Conservation (phyloP, 202 grass and related monocot species). For the Zoysia matrella region DNA sequence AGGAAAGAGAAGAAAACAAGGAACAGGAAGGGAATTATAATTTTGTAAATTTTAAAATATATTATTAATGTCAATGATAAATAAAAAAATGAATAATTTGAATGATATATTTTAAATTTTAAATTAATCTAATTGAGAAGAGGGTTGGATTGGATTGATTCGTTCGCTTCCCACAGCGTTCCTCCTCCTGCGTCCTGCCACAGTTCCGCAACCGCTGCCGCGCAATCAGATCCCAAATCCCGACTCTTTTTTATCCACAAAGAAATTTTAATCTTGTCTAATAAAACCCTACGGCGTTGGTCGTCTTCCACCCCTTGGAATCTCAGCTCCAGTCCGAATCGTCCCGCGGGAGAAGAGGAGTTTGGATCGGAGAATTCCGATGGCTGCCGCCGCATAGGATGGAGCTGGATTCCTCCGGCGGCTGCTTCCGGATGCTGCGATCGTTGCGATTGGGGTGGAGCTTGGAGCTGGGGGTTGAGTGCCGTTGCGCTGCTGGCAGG, state of each 20-base stretch:
- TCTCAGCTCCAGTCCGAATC: slow-evolving; percentile 12
- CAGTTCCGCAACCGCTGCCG: slow-evolving; percentile 2
- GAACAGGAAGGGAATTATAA: not conserved
- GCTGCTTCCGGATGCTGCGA: slow-evolving; percentile 50
- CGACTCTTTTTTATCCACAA: slow-evolving; percentile 30
- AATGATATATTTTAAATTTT: no score
- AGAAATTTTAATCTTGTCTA: not conserved
- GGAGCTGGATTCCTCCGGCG: slow-evolving; percentile 65
- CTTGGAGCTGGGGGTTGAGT: slow-evolving; percentile 18
- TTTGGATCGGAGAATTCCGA: slow-evolving; percentile 43
- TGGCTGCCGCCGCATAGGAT: slow-evolving; percentile 60
- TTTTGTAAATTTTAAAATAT: no score
- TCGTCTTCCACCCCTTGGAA: slow-evolving; percentile 8
- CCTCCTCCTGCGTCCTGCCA: not conserved
- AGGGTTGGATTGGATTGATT: slow-evolving; percentile 39
- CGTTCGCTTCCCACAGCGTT: not conserved
- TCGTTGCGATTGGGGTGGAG: slow-evolving; percentile 29
- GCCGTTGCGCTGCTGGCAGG: slow-evolving; percentile 22
- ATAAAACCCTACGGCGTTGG: slow-evolving; percentile 22
- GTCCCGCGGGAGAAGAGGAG: slow-evolving; percentile 17
- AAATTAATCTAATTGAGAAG: not conserved
- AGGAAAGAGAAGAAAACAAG: not conserved
- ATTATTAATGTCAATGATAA: no score
- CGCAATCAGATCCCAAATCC: slow-evolving; percentile 27
- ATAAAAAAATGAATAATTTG: no score